Base-by-base conservation (phyloP, 2,329 filamentous ascomycete species). In the Fusarium poae region DNA sequence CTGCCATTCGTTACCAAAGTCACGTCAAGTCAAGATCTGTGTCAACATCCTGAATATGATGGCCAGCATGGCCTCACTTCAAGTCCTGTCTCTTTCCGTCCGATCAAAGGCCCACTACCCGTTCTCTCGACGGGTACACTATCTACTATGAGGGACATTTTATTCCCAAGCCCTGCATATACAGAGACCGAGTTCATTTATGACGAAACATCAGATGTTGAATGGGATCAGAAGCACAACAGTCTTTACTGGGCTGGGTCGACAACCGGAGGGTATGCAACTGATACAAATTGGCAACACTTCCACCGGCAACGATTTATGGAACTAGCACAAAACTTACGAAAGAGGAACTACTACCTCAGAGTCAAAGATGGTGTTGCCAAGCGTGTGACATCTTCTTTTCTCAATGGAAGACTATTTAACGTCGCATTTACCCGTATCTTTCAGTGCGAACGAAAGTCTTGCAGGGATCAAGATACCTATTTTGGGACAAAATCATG, bases 351-450 rank as follows among this genome's bases (percentile, higher is more conserved):
- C n/a, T 21, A 21, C 6, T 39, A 21, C 3, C n/a, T 39, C 35
- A 21, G n/a, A 1, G 18, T 39, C 0, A 15, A 39, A 21, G 35
- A 39, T 2, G 35, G 35, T 0, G 12, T 5, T 8, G 35, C 11
- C 1, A 39, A 21, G 0, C n/a, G n/a, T 3, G n/a, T 13, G 2
- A 5, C n/a, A 4, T 39, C 35, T 0, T 39, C 35, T 2, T 39
- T 39, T 8, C 35, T 39, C 0, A 1, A 39, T 6, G 35, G 35
- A 20, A 39, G 35, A 2, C 10, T 39, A 0, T 39, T 39, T n/a
- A n/a, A 39, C 5, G 35, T 39, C 6, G 35, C 35, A 0, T 39
- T 39, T 9, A 39, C 35, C 13, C 35, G 35, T 2, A 39, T 39
- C 1, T 39, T 39, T 1, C 35, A 39, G 0, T 39, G 35, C 0